Evolutionary conservation across 2,329 filamentous ascomycete genomes (phyloP).

Genomic region (Huntiella bhutanensis): DNA sequence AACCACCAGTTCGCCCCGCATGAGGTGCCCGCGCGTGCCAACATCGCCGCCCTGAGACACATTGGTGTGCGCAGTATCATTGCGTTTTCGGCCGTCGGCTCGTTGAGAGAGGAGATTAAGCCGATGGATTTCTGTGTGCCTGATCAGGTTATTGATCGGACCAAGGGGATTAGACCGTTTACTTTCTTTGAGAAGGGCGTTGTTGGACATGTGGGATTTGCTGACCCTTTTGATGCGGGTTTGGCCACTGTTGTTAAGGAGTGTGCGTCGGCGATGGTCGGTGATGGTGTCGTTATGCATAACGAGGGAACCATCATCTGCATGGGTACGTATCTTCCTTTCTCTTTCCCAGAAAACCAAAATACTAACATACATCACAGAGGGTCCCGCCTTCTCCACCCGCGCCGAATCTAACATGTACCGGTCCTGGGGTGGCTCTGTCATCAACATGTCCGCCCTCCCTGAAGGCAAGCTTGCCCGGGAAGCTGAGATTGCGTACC

Average conservation of each 20-base stretch:
- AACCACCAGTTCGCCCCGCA: conserved; percentile 84
- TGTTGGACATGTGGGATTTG: conserved; percentile 87
- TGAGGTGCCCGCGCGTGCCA: conserved; percentile 85
- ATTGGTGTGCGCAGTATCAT: conserved; percentile 82
- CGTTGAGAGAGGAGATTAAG: conserved; percentile 77
- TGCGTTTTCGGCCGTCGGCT: conserved; percentile 88
- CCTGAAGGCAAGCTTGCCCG: conserved; percentile 91
- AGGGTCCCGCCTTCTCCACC: conserved; percentile 96
- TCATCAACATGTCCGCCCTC: conserved; percentile 96
- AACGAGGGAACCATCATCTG: conserved; percentile 71
- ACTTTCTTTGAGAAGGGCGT: conserved; percentile 90
- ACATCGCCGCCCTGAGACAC: conserved; percentile 88
- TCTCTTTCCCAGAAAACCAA: neutral
- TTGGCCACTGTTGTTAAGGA: conserved; percentile 58
- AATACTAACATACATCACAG: conserved; percentile 23
- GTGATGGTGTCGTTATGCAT: conserved; percentile 71
- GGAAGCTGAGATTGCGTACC: conserved; percentile 90
- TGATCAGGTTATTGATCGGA: conserved; percentile 92
- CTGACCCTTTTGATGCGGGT: conserved; percentile 74
- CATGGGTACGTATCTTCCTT: conserved; percentile 44
- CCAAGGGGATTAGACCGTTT: conserved; percentile 82
- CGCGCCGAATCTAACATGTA: conserved; percentile 93
- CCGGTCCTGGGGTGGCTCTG: conserved; percentile 75
- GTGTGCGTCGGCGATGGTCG: conserved; percentile 58
- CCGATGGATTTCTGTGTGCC: conserved; percentile 94